phyloP scores from a whole-genome alignment of 306 rosid species.

The Malus orientalis region DNA sequence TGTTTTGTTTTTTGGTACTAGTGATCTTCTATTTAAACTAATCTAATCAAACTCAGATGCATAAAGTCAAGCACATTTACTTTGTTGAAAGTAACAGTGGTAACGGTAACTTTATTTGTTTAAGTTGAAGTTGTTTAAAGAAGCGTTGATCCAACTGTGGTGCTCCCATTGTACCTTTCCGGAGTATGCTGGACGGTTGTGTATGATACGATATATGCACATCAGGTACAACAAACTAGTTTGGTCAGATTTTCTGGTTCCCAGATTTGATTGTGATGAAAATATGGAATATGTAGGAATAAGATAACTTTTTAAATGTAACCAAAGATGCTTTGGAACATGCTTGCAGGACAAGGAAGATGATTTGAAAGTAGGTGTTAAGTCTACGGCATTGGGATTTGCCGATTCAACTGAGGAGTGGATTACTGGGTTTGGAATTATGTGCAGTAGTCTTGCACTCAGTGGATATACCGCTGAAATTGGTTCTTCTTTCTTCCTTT shows the following conservation, averaged over 20 bases:
- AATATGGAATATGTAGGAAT: background rate
- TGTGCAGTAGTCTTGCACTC: slow-evolving; percentile 69
- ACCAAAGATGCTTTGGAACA: background rate
- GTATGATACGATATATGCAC: slow-evolving; percentile 90
- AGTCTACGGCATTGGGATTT: slow-evolving; percentile 91
- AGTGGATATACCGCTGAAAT: slow-evolving; percentile 74
- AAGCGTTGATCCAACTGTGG: slow-evolving; percentile 65
- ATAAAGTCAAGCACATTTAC: background rate
- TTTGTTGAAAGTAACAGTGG: background rate
- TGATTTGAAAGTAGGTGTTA: slow-evolving; percentile 83
- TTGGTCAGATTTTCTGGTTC: background rate
- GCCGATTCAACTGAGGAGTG: slow-evolving; percentile 79
- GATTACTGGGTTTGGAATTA: slow-evolving; percentile 64
- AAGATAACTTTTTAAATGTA: background rate
- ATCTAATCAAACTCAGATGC: too few relatives aligned
- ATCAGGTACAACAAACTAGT: slow-evolving; percentile 28
- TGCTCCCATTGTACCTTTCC: slow-evolving; percentile 74
- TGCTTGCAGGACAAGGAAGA: slow-evolving; percentile 82
- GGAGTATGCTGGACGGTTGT: slow-evolving; percentile 93
- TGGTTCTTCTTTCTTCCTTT: slow-evolving; percentile 26
- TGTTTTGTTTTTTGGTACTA: background rate
- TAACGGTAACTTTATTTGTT: background rate
- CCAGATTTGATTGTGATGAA: background rate
- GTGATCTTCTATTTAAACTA: too few relatives aligned
- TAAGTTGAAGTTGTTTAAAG: slow-evolving; percentile 16